Evolutionary conservation across 2,329 filamentous ascomycete species (phyloP).

Genomic region (Trichoderma guizhouense): DNA sequence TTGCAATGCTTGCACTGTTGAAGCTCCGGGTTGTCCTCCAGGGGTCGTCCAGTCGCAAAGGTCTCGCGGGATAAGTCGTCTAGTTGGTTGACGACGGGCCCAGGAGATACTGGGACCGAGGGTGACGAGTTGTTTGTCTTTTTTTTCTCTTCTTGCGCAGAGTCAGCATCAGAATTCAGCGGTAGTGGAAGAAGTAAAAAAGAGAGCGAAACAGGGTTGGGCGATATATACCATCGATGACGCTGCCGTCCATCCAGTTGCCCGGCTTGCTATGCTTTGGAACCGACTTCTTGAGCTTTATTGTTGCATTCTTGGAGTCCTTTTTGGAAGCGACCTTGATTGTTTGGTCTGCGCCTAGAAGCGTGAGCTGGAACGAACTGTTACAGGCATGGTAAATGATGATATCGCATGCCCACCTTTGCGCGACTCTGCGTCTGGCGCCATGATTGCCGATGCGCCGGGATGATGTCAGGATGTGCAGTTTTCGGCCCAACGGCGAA

Average conservation of each 20-base stretch:
- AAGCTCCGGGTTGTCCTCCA: slow-evolving; percentile 75
- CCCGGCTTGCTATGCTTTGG: slow-evolving; percentile 65
- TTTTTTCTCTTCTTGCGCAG: slow-evolving; percentile 52
- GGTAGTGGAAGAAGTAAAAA: too few species aligned
- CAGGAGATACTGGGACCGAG: slow-evolving; percentile 45
- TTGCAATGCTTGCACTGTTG: slow-evolving; percentile 94
- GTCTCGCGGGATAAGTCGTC: slow-evolving; percentile 74
- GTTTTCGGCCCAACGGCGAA: not conserved
- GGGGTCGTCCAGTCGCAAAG: slow-evolving; percentile 76
- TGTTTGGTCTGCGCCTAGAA: slow-evolving; percentile 53
- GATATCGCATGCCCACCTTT: slow-evolving; percentile 28
- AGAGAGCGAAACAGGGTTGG: not conserved
- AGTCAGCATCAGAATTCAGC: not conserved
- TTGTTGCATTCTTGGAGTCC: slow-evolving; percentile 46
- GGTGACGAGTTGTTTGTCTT: slow-evolving; percentile 46
- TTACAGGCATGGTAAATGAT: not conserved
- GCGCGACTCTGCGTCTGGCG: slow-evolving; percentile 25
- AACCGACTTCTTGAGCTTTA: slow-evolving; percentile 61
- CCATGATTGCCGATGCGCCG: slow-evolving; percentile 20
- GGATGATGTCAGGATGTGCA: not conserved
- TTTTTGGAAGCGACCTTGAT: slow-evolving; percentile 63
- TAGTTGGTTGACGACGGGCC: slow-evolving; percentile 62
- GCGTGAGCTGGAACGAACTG: not conserved
- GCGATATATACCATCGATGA: slow-evolving; percentile 57
- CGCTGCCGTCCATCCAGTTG: slow-evolving; percentile 67